These are phyloP conservation scores for Paratinospora sagittata DNA, from an alignment of 164 flowering plant species.

Conservation along the genomic window DNA sequence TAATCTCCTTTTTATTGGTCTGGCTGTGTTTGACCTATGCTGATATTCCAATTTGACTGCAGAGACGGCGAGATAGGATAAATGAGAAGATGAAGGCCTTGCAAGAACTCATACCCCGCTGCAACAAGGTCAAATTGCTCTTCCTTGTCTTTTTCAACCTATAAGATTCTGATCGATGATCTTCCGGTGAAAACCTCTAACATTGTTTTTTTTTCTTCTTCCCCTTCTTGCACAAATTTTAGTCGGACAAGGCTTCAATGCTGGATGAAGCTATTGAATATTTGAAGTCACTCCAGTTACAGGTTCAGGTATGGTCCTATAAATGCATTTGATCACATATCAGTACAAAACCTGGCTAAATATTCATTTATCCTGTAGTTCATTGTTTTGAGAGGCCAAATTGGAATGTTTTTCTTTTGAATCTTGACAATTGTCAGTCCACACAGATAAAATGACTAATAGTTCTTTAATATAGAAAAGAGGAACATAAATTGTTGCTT, in stretches of 20 bases:
- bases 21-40: not conserved
- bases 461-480: not conserved
- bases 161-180: not conserved
- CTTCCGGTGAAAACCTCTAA: not conserved
- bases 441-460: not conserved
- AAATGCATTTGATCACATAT: not conserved
- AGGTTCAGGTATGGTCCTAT: conserved; percentile 68
- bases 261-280: conserved; percentile 94
- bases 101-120: conserved; percentile 92
- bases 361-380: not conserved
- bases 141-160: not conserved
- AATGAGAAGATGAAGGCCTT: conserved; percentile 94
- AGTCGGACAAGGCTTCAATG: conserved; percentile 98
- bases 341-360: not conserved
- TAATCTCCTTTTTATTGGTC: not conserved
- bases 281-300: conserved; percentile 84
- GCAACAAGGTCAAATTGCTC: conserved; percentile 60
- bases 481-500: not conserved
- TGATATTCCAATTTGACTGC: conserved; percentile 14
- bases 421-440: not conserved
- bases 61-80: conserved; percentile 96
- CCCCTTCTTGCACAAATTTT: conserved; percentile 14
- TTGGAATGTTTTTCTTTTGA: not conserved
- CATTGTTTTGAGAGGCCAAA: not conserved
- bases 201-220: not conserved